Base-by-base conservation (phyloP, 129 eudicot genomes). In the Saposhnikovia divaricata region DNA sequence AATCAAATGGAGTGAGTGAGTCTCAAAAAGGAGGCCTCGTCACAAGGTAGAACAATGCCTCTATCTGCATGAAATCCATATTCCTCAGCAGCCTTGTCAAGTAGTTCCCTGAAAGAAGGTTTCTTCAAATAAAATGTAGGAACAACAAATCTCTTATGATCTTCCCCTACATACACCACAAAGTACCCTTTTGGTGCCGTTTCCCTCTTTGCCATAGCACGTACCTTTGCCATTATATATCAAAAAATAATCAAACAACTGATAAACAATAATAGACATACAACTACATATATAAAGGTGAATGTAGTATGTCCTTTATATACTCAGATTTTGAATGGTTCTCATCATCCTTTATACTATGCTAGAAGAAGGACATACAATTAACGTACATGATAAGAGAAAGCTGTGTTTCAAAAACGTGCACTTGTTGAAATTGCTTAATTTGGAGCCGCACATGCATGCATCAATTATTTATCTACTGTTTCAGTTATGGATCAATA, bases 31-130 rank as follows among this genome's bases (percentile, higher is more conserved):
- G 88, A 83, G 82, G 72, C 72, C 42, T 77, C 81, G 34, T 80
- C 88, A 45, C 88, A 85, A 18, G 87, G 91, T 28, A 88, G 80
- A 74, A 85, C 78, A 69, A 88, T 85, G 51, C 87, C 82, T 34
- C 81, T 50, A 11, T 69, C 78, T 50, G 44, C 42, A 0, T 51
- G 71, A 71, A 82, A 88, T 21, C 91, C 91, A 77, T 34, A 88
- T 18, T 80, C 85, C 37, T 88, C 82, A 0, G 87, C 91, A 19
- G 90, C 84, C 53, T 79, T 78, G 2, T 84, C 71, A 2, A 87
- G 85, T 46, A 87, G 57, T 9, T 82, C 27, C 8, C 79, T 81
- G 46, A 87, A 87, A 42, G 3, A 43, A 2, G 90, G 81, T 27
- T 81, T 79, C 53, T 81, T 83, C 79, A 88, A 63, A 59, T 5